phyloP scores from a whole-genome alignment of 345 rosid species.

The Pugionium cornutum region DNA sequence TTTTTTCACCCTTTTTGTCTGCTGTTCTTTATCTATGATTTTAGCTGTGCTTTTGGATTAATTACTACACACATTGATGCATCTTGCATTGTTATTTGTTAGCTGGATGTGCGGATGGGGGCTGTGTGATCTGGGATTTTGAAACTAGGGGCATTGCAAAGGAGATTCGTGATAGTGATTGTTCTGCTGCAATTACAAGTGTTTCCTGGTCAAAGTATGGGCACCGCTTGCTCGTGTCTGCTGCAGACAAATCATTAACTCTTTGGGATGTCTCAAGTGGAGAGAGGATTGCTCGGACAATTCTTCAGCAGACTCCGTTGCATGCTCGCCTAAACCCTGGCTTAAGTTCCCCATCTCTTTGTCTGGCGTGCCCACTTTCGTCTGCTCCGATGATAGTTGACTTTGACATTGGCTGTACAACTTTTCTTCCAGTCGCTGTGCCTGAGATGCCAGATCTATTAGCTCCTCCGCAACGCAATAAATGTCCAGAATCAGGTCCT shows the following conservation, averaged over 20 bases:
- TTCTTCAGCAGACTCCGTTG: conserved; percentile 74
- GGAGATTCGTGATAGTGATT: conserved; percentile 81
- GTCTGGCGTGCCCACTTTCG: conserved; percentile 89
- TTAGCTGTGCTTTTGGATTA: too few relatives aligned
- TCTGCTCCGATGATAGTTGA: conserved; percentile 94
- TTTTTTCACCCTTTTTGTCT: background rate
- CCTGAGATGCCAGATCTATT: conserved; percentile 60
- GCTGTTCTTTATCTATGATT: background rate
- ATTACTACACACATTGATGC: background rate
- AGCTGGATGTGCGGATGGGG: conserved; percentile 99
- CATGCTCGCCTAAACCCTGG: conserved; percentile 90
- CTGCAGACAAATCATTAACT: conserved; percentile 90
- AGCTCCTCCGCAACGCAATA: conserved; percentile 66
- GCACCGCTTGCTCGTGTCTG: conserved; percentile 84
- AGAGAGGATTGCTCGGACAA: conserved; percentile 59
- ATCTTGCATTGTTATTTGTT: conserved; percentile 29
- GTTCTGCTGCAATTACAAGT: conserved; percentile 81
- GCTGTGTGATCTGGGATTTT: conserved; percentile 94
- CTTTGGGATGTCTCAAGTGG: conserved; percentile 91
- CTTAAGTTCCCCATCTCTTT: conserved; percentile 72
- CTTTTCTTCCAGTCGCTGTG: conserved; percentile 64
- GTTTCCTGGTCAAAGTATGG: conserved; percentile 96
- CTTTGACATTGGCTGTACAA: conserved; percentile 62
- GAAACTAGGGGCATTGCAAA: conserved; percentile 94
- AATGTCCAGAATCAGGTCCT: conserved; percentile 60